phyloP scores from a whole-genome alignment of 1,284 basidiomycete genomes.

The Papiliotrema laurentii region DNA sequence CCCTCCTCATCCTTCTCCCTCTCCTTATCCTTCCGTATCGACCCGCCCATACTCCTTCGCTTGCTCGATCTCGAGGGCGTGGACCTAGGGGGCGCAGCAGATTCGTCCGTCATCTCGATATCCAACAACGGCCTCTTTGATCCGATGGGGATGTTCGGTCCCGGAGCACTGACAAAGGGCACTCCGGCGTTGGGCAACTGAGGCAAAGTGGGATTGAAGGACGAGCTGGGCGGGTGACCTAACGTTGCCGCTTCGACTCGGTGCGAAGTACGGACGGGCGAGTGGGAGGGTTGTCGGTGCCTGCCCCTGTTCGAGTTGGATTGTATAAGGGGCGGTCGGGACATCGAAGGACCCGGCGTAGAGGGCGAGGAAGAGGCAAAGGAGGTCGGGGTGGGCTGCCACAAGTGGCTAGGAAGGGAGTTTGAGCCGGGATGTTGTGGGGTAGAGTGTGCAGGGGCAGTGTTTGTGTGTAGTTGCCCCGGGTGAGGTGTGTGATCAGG shows the following conservation, averaged over 20 bases:
- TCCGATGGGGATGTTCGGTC: constrained; percentile 1
- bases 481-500: not conserved
- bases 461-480: not conserved
- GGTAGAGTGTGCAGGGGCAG: not conserved
- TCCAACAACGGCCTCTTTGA: constrained; percentile 3
- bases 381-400: constrained; percentile 1
- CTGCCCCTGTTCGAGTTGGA: not conserved
- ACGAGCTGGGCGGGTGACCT: not conserved
- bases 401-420: not conserved
- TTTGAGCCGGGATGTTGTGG: not conserved
- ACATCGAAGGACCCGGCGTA: not conserved
- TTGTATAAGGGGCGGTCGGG: not conserved
- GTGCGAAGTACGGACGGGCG: constrained; percentile 3
- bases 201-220: constrained; percentile 5
- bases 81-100: not conserved
- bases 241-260: not conserved
- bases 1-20: not conserved
- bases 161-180: not conserved
- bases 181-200: not conserved
- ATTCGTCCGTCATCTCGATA: constrained; percentile 6
- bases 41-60: constrained; percentile 1
- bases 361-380: constrained; percentile 3
- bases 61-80: constrained; percentile 1
- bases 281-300: too few species aligned
- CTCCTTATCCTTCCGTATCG: not conserved